Base-by-base conservation (phyloP, 2,329 filamentous ascomycete genomes). In the Diaporthe sp. region DNA sequence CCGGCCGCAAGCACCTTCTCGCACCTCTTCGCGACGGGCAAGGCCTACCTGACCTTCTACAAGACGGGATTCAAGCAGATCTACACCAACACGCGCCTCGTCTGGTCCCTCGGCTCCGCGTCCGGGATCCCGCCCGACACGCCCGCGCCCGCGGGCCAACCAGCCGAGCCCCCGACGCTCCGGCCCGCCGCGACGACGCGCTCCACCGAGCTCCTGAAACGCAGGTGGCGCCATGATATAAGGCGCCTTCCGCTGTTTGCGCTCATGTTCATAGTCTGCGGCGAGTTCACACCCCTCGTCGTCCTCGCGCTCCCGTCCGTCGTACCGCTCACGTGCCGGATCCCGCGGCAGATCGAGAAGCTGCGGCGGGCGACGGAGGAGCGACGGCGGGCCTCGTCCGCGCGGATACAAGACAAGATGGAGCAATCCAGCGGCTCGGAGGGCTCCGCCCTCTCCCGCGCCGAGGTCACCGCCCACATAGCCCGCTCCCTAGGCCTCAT, bases 41-140 rank as follows among this genome's bases (percentile, higher is more conserved):
- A 93, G 82, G 91, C 93, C 69, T 98, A 97, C 83, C 83, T 93
- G 13, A 84, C 84, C 47, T 98, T 98, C 89, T 98, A 98, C 91
- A 97, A 97, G 84, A 89, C 91, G 1, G 96, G 96, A 25, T 84
- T 98, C 42, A 92, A 92, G 80, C 91, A 93, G 79, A 92, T 97
- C 69, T 92, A 91, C 82, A 84, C 86, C 75, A 98, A 97, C 78
- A 87, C 89, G 64, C 81, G 85, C 30, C 87, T 88, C 15, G 82
- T 92, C 19, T 83, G 84, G 69, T 83, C 85, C 79, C 87, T 81
- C 82, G 82, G 84, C 70, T 77, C 80, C 40, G 78, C 73, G 25
- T 52, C 57, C 33, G 64, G 73, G 50, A 22, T 67, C 47, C 72
- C 66, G n/a, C 9, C 72, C 80, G 7, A 77, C 89, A 38, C 57